phyloP scores from a whole-genome alignment of 805 yeast genomes.

The Candida endomychidarum region DNA sequence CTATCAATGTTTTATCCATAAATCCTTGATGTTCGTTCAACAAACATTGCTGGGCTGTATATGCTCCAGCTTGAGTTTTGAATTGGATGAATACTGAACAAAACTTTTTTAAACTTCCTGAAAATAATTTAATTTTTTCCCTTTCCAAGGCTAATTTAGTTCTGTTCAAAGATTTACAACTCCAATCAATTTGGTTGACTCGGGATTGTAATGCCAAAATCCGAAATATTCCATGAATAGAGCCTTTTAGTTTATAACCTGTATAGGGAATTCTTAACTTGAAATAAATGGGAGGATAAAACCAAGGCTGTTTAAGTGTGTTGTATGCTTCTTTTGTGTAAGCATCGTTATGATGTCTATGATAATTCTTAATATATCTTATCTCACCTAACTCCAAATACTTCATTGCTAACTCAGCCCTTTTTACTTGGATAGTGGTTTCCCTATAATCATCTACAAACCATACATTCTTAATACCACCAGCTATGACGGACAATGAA shows the following conservation, averaged over 20 bases:
- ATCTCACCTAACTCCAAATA: slow-evolving; percentile 30
- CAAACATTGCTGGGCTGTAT: slow-evolving; percentile 61
- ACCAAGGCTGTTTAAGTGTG: slow-evolving; percentile 12
- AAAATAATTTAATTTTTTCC: slow-evolving; percentile 18
- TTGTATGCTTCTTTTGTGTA: slow-evolving; percentile 2
- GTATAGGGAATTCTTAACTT: slow-evolving; percentile 6
- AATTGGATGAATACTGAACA: slow-evolving; percentile 65
- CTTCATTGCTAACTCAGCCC: slow-evolving; percentile 26
- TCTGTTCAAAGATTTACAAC: slow-evolving; percentile 19
- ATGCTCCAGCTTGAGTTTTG: slow-evolving; percentile 53
- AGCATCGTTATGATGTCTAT: slow-evolving; percentile 8
- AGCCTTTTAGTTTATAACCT: slow-evolving; percentile 20
- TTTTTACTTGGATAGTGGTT: slow-evolving; percentile 1
- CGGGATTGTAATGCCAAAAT: slow-evolving; percentile 21
- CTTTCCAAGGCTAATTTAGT: slow-evolving; percentile 19
- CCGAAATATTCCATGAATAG: slow-evolving; percentile 27
- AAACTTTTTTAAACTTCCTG: slow-evolving; percentile 22
- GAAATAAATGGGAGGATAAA: slow-evolving; percentile 36
- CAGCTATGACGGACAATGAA: slow-evolving; percentile 46
- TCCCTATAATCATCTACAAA: slow-evolving; percentile 41
- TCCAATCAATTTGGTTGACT: slow-evolving; percentile 29
- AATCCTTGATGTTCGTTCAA: slow-evolving; percentile 43
- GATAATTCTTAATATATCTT: slow-evolving; percentile 17
- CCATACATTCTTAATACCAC: slow-evolving; percentile 60
- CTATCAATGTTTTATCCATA: slow-evolving; percentile 46